Evolutionary conservation across 2,329 filamentous ascomycete genomes (phyloP), one percentile per base, ranked within the genome.

Genomic region (Waltergamsia citrina): DNA sequence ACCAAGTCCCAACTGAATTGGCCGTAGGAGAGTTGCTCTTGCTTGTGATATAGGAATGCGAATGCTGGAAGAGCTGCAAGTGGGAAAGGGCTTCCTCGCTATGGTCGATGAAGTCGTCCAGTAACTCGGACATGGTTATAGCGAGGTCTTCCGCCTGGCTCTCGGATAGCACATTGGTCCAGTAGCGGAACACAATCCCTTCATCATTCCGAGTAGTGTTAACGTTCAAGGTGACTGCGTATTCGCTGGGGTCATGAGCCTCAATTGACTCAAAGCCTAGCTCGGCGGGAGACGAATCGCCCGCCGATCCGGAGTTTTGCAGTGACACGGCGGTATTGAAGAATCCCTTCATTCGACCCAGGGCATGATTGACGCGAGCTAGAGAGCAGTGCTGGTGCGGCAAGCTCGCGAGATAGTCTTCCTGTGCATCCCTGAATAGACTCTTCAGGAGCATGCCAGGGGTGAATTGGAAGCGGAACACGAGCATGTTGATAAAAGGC

Each of bases 401-500:
- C 38, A 73, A 53, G 27, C 62, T 60, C 25, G 55, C 49, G 15
- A 67, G 54, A 14, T 66, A 64, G 35, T 69, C 59, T 10, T 51
- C 49, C 27, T 71, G 68, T 1, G 69, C 53, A 9, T 50, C 50
- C 20, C 62, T 59, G 0, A 69, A 71, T 45, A 10, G 54, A 35
- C 29, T 56, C 35, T 43, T 51, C 35, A 31, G 50, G 36, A 23
- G 25, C 26, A 16, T 35, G 18, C 17, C 29, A 14, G 33, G 19
- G 11, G 15, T 33, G 52, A 67, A 42, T 36, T 53, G 46, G 4
- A 71, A 52, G 6, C 63, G 60, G 38, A 62, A 71, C 29, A 69
- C 63, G 3, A 75, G 56, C 61, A 74, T 71, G 35, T 71, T 72
- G 38, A 74, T 67, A 31, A 73, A 67, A 8, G 62, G 57, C 0